Conservation (phyloP, 257 asterid genomes). For the Jasminum sambac region DNA sequence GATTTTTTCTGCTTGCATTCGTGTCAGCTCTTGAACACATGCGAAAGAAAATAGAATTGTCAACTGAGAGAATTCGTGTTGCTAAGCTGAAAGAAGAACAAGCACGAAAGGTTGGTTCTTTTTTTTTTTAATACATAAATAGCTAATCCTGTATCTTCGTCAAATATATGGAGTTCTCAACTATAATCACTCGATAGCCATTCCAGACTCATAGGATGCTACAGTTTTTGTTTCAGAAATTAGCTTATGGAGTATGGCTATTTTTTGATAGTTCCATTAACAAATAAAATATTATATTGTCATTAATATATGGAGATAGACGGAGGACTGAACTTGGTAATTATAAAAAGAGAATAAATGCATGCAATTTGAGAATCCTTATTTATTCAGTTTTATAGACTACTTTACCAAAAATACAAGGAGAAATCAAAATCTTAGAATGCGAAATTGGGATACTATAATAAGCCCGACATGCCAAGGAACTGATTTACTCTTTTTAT, state of each 20-base stretch:
- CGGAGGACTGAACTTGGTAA: background rate
- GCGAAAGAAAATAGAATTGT: conserved; percentile 83
- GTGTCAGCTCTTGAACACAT: conserved; percentile 90
- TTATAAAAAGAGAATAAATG: background rate
- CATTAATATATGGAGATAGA: background rate
- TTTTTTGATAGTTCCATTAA: background rate
- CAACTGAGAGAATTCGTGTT: conserved; percentile 71
- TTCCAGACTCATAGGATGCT: background rate
- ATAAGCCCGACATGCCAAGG: background rate
- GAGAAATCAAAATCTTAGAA: background rate
- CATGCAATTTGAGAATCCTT: background rate
- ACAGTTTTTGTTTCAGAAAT: background rate
- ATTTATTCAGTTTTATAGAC: background rate
- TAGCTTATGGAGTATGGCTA: background rate
- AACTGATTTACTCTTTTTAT: background rate
- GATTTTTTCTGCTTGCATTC: conserved; percentile 2
- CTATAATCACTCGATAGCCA: background rate
- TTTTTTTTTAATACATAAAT: background rate
- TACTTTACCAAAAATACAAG: background rate
- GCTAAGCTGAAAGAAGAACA: conserved; percentile 85
- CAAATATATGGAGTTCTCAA: conserved; percentile 2
- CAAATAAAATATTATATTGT: background rate
- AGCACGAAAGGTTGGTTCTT: conserved; percentile 61
- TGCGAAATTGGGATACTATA: background rate
- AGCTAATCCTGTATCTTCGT: background rate